Base-by-base conservation (phyloP, 108 stramenopile species). In the Nitzschia inconspicua region DNA sequence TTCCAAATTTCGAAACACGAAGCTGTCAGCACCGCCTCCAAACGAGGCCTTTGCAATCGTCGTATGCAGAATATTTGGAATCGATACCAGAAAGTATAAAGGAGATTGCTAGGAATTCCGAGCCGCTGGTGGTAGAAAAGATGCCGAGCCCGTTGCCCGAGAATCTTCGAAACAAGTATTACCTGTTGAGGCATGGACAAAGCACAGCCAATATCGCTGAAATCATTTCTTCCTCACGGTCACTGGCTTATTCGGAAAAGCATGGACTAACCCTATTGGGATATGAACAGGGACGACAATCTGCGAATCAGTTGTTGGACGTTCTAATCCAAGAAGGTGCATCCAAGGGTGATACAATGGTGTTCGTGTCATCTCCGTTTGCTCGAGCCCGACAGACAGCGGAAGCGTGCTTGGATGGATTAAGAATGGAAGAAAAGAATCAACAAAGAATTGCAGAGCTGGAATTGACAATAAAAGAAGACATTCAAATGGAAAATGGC, bases 291-390 rank as follows among this genome's bases (percentile, higher is more conserved):
- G 89, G 84, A 27, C 63, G 47, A 29, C 65, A 72, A 37, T 72
- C 84, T 2, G 86, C 89, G 1, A 29, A 47, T 16, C 37, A 71
- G 18, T 59, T 91, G 47, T 31, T 88, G 16, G 63, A 62, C 36
- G 44, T 29, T 44, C 24, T 70, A 24, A 47, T 41, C 28, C 4
- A 37, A 30, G 61, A 66, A 41, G 60, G 44, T 7, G 60, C 46
- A 10, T 39, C 46, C 8, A 18, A 57, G 11, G 72, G 80, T 22
- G 71, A 70, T 25, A 47, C 70, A 9, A 65, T 91, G 10, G 51
- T 79, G 16, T 84, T 91, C 53, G 62, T 83, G 26, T 82, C 82
- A n/a, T 87, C 86, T 10, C 89, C 89, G 3, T 87, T 91, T 75
- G 86, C 89, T 9, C 60, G 89, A 35, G 89, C 86, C 3, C 66